A percentile compares a stretch with the other conserved stretches of the same genome.
These are phyloP conservation scores for Wickerhamomyces ciferrii DNA, from an alignment of 805 yeast species.

Conservation along the genomic window DNA sequence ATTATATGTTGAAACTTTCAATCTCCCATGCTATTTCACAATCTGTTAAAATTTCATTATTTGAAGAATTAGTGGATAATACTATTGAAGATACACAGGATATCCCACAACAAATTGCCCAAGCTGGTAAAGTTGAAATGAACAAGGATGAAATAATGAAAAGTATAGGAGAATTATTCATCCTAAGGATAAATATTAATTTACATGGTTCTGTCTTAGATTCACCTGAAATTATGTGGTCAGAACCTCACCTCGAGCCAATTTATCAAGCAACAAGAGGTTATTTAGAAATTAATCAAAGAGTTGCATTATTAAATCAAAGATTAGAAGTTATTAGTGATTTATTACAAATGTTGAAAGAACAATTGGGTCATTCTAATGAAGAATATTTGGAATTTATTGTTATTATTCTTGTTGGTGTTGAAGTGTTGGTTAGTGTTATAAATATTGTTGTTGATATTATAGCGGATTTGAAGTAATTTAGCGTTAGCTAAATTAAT, in stretches of 20 bases:
- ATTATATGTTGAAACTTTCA: conserved; percentile 87
- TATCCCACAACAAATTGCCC: conserved; percentile 93
- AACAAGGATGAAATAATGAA: conserved; percentile 93
- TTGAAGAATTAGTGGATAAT: conserved; percentile 93
- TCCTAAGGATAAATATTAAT: conserved; percentile 75
- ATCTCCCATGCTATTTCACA: conserved; percentile 96
- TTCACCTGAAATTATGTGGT: conserved; percentile 98
- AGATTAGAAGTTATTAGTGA: conserved; percentile 92
- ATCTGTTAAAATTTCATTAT: conserved; percentile 88
- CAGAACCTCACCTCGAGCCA: conserved; percentile 97
- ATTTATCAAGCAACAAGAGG: conserved; percentile 97
- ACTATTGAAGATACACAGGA: conserved; percentile 97
- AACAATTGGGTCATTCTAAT: conserved; percentile 92
- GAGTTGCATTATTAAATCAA: conserved; percentile 86
- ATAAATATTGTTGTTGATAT: conserved; percentile 70
- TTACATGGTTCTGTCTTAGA: conserved; percentile 86
- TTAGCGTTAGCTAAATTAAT: too few relatives aligned
- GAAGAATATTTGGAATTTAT: conserved; percentile 89
- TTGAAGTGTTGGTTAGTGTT: conserved; percentile 85
- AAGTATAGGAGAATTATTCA: conserved; percentile 92
- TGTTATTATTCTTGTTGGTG: conserved; percentile 86
- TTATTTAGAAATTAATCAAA: conserved; percentile 88
- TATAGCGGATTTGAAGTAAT: conserved; percentile 25
- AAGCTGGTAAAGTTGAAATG: conserved; percentile 93
- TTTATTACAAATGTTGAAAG: conserved; percentile 91